phyloP scores from a whole-genome alignment of 2,329 filamentous ascomycete genomes.

The Aspergillus tamarii region DNA sequence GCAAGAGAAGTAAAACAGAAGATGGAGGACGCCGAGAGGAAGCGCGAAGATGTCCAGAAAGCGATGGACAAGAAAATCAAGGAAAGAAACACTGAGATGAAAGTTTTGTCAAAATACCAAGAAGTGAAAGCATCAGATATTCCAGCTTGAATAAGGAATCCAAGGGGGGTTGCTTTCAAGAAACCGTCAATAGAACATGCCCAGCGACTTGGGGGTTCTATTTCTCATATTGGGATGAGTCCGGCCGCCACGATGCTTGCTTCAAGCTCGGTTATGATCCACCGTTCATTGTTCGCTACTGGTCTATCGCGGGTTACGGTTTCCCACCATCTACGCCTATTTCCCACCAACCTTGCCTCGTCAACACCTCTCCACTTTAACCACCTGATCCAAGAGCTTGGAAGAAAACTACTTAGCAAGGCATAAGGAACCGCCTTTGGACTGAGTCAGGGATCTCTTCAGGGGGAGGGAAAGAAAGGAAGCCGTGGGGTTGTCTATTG shows the following conservation, averaged over 20 bases:
- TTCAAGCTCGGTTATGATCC: not conserved
- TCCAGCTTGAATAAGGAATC: not conserved
- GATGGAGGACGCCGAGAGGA: constrained; percentile 42
- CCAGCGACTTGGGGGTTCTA: not conserved
- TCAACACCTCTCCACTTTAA: not conserved
- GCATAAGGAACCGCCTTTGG: not conserved
- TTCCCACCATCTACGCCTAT: not conserved
- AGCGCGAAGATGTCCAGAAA: constrained; percentile 43
- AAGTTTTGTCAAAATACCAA: constrained; percentile 46
- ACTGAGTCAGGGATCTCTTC: not conserved
- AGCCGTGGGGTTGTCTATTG: not conserved
- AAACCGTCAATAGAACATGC: not conserved
- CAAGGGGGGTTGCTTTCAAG: not conserved
- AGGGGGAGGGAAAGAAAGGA: not conserved
- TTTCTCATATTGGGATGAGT: not conserved
- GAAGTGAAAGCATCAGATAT: constrained; percentile 40
- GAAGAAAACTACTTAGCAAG: not conserved
- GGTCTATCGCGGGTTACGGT: not conserved
- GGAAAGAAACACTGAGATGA: constrained; percentile 47
- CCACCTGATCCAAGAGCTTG: not conserved
- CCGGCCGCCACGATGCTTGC: not conserved
- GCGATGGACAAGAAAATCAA: constrained; percentile 48
- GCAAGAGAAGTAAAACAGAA: constrained; percentile 42
- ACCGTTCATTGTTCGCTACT: not conserved
- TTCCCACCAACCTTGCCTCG: not conserved